Conservation (phyloP, 768 basidiomycete genomes). For the Mycena alexandri region DNA sequence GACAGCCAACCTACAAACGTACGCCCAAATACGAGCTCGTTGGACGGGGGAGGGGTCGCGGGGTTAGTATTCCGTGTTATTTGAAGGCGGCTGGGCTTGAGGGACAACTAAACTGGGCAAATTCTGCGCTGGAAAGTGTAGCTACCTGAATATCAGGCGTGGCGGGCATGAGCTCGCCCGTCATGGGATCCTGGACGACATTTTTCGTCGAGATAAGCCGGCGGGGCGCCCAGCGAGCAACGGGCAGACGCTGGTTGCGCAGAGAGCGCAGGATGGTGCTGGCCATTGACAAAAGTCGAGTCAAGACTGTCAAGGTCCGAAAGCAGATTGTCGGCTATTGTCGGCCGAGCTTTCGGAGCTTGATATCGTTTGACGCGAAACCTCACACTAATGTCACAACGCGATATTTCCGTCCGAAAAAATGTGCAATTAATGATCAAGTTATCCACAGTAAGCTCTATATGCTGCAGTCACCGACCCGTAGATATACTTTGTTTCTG, state of each 20-base stretch:
- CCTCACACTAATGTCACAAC: conserved; percentile 7
- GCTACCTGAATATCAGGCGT: conserved; percentile 67
- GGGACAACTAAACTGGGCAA: neutral
- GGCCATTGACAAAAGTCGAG: conserved; percentile 17
- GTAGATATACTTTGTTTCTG: conserved; percentile 32
- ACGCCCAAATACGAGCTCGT: conserved; percentile 84
- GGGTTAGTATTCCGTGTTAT: conserved; percentile 64
- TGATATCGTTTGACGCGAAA: neutral
- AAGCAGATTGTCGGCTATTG: too few species aligned
- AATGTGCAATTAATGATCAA: conserved; percentile 11
- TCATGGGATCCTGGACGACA: conserved; percentile 56
- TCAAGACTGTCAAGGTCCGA: neutral
- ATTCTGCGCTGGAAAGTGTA: neutral
- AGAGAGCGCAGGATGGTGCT: conserved; percentile 25
- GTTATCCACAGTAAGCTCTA: neutral
- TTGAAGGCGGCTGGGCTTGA: conserved; percentile 66
- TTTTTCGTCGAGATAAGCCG: conserved; percentile 36
- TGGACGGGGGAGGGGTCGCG: conserved; percentile 71
- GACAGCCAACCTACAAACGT: conserved; percentile 71
- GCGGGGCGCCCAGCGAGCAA: conserved; percentile 19
- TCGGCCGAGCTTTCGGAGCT: neutral
- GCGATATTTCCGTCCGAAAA: too few species aligned
- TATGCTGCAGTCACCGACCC: conserved; percentile 2
- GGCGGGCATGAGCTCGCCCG: conserved; percentile 59
- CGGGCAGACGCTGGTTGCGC: conserved; percentile 29